Evolutionary conservation across 495 filamentous ascomycete species (phyloP).

Genomic region (Baudoinia panamericana): DNA sequence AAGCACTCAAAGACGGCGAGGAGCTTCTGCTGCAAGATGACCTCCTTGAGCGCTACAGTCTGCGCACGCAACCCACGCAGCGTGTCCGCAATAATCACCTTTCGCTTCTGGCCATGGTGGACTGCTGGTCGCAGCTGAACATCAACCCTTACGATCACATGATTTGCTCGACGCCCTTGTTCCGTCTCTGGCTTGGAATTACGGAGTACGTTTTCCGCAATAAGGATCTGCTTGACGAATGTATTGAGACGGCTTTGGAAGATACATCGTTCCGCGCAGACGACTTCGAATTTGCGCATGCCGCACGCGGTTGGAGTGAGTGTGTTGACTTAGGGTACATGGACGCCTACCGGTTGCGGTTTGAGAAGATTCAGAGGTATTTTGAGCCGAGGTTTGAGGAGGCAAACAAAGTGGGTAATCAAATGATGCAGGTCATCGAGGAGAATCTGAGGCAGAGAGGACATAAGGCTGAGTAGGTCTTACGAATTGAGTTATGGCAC

Average conservation of each 20-base stretch:
- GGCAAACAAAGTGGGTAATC: constrained; percentile 74
- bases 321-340: constrained; percentile 84
- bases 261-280: constrained; percentile 81
- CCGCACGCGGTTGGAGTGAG: constrained; percentile 87
- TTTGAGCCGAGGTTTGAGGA: constrained; percentile 81
- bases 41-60: constrained; percentile 73
- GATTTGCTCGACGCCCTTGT: constrained; percentile 97
- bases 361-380: constrained; percentile 75
- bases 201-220: constrained; percentile 92
- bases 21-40: constrained; percentile 66
- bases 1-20: constrained; percentile 33
- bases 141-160: constrained; percentile 98
- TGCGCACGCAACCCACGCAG: constrained; percentile 52
- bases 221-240: constrained; percentile 67
- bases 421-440: constrained; percentile 92
- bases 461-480: no score
- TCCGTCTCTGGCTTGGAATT: constrained; percentile 94
- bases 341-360: constrained; percentile 76
- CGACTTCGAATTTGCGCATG: constrained; percentile 94
- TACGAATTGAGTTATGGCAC: no score
- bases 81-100: constrained; percentile 81
- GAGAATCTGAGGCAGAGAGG: constrained; percentile 46
- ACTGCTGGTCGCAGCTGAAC: constrained; percentile 86
- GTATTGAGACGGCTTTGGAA: constrained; percentile 69
- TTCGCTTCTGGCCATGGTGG: constrained; percentile 90